phyloP scores from a whole-genome alignment of 73 alveolate genomes.

The Symbiodinium natans region DNA sequence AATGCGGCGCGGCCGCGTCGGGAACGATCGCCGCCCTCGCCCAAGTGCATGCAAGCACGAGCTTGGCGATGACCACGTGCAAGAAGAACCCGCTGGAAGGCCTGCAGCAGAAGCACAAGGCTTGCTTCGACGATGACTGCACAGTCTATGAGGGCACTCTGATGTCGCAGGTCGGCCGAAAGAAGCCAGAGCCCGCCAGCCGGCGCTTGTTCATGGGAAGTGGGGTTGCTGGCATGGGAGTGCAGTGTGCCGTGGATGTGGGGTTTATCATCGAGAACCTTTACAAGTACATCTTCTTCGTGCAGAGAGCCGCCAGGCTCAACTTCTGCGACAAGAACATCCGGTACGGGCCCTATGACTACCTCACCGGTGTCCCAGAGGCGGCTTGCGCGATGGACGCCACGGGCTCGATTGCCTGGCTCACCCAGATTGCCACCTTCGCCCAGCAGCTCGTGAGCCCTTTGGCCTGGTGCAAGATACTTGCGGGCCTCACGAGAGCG shows the following conservation, averaged over 20 bases:
- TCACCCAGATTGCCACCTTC: not conserved
- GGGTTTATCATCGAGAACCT: slow-evolving; percentile 54
- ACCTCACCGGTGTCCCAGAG: slow-evolving; percentile 51
- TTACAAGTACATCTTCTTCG: slow-evolving; percentile 40
- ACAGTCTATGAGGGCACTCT: too few species aligned
- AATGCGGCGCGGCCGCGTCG: too few species aligned
- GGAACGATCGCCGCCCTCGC: too few species aligned
- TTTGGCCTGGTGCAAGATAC: too few species aligned
- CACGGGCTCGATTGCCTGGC: slow-evolving; percentile 70
- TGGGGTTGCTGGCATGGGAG: slow-evolving; percentile 56
- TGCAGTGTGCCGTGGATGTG: slow-evolving; percentile 71
- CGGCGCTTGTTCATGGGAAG: slow-evolving; percentile 71
- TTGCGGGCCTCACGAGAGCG: too few species aligned
- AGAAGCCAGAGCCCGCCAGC: not conserved
- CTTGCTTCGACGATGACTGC: too few species aligned
- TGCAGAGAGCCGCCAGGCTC: slow-evolving; percentile 35
- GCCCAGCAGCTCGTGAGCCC: not conserved
- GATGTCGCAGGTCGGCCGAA: too few species aligned
- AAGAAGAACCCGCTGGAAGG: too few species aligned
- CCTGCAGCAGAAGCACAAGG: too few species aligned
- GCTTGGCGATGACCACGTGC: too few species aligned
- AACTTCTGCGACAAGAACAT: slow-evolving; percentile 32
- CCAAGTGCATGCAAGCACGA: too few species aligned
- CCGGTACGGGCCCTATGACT: slow-evolving; percentile 69
- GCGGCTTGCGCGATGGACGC: slow-evolving; percentile 80